Evolutionary conservation across 2,329 filamentous ascomycete species (phyloP), one percentile per base, ranked within the genome.

Genomic region (Atkinsonella texensis): DNA sequence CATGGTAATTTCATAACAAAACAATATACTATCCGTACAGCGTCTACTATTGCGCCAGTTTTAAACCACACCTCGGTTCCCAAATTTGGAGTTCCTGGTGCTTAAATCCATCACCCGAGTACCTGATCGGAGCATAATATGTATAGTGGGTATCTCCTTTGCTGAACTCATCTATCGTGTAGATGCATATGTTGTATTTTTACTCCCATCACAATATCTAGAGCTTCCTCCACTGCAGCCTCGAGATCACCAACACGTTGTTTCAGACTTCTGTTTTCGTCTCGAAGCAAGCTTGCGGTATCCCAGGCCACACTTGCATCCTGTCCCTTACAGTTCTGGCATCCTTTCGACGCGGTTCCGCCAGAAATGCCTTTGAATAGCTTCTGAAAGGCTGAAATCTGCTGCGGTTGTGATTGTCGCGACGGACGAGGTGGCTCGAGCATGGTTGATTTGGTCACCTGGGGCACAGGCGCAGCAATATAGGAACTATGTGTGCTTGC

Each of bases 211-310:
- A 80, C 76, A 46, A 70, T 67, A 59, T 83, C 80, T 51, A 85
- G 63, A 2, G 79, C 81, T 7, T 75, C 74, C 38, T 84, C 81
- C 5, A 85, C 75, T 4, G 74, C 79, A 2, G 67, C 70, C 65
- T 85, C 81, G 3, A 85, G 63, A 57, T 79, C 70, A 17, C 73
- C 71, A 3, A 85, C 77, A 18, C 79, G 68, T 40, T 73, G 70
- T 68, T 84, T 84, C 48, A 85, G 63, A 9, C 74, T 73, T 59
- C 70, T 75, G 57, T 85, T 85, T 68, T 85, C 82, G 46, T 79
- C 76, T 40, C 78, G 70, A 53, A 84, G 65, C 46, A 83, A 55
- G 49, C 74, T 73, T n/a, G 82, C 80, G 4, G 81, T 82, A 59
- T 84, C 75, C 81, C 81, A 84, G 4, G 81, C 81, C 39, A 80